phyloP scores from a whole-genome alignment of 345 rosid genomes.

The Eucalyptus sideroxylon region DNA sequence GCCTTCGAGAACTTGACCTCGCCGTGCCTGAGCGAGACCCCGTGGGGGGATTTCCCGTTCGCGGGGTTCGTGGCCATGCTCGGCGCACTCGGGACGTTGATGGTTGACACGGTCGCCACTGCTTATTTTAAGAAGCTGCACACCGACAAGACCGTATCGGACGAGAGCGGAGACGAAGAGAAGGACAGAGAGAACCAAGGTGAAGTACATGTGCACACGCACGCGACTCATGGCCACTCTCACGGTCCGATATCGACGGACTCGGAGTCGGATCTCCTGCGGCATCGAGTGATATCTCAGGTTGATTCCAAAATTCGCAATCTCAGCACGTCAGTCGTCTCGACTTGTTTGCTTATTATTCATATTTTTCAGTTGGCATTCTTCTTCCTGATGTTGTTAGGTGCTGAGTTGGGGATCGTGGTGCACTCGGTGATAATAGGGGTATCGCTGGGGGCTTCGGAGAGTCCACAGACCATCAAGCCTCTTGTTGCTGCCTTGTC shows the following conservation, averaged over 20 bases:
- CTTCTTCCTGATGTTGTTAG: not conserved
- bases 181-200: not conserved
- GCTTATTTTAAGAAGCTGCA: slow-evolving; percentile 17
- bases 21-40: slow-evolving; percentile 31
- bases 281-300: slow-evolving; percentile 24
- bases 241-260: slow-evolving; percentile 17
- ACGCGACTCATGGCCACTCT: slow-evolving; percentile 25
- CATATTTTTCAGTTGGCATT: not conserved
- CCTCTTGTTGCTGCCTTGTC: slow-evolving; percentile 51
- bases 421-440: slow-evolving; percentile 70
- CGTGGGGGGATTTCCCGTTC: slow-evolving; percentile 78
- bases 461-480: slow-evolving; percentile 34
- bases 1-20: slow-evolving; percentile 63
- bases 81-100: slow-evolving; percentile 40
- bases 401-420: slow-evolving; percentile 68
- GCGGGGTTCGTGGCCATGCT: slow-evolving; percentile 77
- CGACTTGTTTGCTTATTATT: not conserved
- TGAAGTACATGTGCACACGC: slow-evolving; percentile 2
- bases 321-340: slow-evolving; percentile 1
- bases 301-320: slow-evolving; percentile 9
- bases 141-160: not conserved
- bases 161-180: slow-evolving; percentile 8
- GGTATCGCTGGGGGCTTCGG: slow-evolving; percentile 46
- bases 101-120: slow-evolving; percentile 56
- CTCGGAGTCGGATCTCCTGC: slow-evolving; percentile 11